Evolutionary conservation across 352 stramenopile genomes (phyloP).

Genomic region (Phytopythium vexans): DNA sequence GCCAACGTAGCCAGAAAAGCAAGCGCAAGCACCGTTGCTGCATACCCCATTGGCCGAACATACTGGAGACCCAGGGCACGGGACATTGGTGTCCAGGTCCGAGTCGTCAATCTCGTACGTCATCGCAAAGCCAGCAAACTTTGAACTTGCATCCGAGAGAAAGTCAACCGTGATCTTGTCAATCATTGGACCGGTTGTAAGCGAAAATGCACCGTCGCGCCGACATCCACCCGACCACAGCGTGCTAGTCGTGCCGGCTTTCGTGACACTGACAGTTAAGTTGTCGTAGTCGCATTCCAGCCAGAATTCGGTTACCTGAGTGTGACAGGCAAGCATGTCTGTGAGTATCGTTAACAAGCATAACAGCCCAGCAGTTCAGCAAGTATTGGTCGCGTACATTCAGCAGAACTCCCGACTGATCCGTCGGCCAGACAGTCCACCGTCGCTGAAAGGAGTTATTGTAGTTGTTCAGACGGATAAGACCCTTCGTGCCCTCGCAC

Average conservation of each 20-base stretch:
- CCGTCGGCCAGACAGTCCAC: constrained; percentile 36
- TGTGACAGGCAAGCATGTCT: neutral
- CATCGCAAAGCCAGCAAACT: constrained; percentile 39
- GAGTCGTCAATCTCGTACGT: constrained; percentile 27
- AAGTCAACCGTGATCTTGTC: constrained; percentile 37
- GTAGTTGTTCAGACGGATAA: constrained; percentile 40
- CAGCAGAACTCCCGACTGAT: constrained; percentile 22
- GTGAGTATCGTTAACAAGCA: neutral
- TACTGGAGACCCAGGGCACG: constrained; percentile 31
- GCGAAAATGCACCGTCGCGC: constrained; percentile 32
- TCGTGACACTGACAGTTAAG: constrained; percentile 22
- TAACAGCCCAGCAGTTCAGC: neutral
- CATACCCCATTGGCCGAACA: constrained; percentile 55
- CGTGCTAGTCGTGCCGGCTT: constrained; percentile 4
- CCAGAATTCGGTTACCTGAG: constrained; percentile 40
- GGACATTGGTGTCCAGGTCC: constrained; percentile 9
- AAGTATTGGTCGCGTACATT: constrained; percentile 19
- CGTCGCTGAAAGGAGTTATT: constrained; percentile 20
- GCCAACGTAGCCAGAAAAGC: constrained; percentile 53
- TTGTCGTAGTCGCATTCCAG: constrained; percentile 61
- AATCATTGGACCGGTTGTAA: constrained; percentile 24
- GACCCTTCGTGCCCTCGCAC: constrained; percentile 24
- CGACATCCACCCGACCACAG: constrained; percentile 55
- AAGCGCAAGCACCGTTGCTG: constrained; percentile 34
- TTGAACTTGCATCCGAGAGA: constrained; percentile 35